Evolutionary conservation across 768 basidiomycete genomes (phyloP).

Genomic region (Amylocystis lapponica): DNA sequence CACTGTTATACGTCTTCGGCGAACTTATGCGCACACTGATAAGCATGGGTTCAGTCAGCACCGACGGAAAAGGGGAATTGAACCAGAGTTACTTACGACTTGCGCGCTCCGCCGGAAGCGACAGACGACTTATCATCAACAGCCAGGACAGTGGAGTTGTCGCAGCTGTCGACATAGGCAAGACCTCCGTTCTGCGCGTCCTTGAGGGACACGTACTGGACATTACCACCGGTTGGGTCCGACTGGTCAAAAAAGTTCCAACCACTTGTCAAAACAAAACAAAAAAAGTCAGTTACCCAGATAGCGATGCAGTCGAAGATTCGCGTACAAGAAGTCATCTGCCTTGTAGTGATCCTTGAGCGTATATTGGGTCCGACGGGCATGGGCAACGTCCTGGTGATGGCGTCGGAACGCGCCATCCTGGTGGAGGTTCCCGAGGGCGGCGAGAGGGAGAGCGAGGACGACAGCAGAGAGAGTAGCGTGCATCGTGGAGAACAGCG

Average conservation of each 20-base stretch:
- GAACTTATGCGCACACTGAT: slow-evolving; percentile 62
- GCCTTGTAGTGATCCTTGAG: slow-evolving; percentile 41
- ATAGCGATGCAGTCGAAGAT: neutral
- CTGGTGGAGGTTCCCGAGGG: slow-evolving; percentile 32
- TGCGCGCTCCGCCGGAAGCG: slow-evolving; percentile 46
- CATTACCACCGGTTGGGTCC: slow-evolving; percentile 70
- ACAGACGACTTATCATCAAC: slow-evolving; percentile 55
- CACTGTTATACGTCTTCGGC: slow-evolving; percentile 55
- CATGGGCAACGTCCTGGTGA: slow-evolving; percentile 22
- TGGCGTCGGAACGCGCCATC: slow-evolving; percentile 21
- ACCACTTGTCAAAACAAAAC: slow-evolving; percentile 30
- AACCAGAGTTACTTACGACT: slow-evolving; percentile 32
- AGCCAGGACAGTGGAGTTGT: slow-evolving; percentile 52
- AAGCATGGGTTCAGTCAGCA: neutral
- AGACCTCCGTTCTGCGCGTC: slow-evolving; percentile 49
- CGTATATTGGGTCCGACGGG: slow-evolving; percentile 25
- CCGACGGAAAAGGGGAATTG: neutral
- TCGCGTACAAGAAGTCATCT: slow-evolving; percentile 53
- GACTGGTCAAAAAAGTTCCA: slow-evolving; percentile 60
- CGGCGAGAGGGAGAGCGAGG: slow-evolving; percentile 26
- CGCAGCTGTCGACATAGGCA: slow-evolving; percentile 54
- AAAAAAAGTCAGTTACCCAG: neutral
- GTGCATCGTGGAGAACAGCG: slow-evolving; percentile 23
- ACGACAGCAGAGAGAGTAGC: slow-evolving; percentile 28
- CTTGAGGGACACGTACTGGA: slow-evolving; percentile 47